Evolutionary conservation across 1,284 basidiomycete genomes (phyloP), one percentile per base, ranked within the genome.

Genomic region (Sphaerobolus stellatus): DNA sequence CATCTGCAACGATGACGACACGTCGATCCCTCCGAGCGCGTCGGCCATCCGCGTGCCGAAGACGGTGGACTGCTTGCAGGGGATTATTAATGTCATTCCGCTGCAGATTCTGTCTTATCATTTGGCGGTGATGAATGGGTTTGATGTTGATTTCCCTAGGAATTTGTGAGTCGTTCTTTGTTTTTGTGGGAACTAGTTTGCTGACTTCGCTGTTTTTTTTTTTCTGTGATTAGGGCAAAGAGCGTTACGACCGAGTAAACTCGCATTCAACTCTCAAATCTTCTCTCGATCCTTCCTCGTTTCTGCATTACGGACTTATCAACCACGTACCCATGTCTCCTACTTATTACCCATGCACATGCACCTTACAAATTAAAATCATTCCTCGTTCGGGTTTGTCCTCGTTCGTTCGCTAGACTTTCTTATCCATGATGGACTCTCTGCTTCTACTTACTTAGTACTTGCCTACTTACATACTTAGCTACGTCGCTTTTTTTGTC

Each of bases 101-200:
- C 80, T 99, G 59, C 97, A 99, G 73, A 79, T 99, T 57, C 81
- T 99, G 58, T 94, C 90, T 59, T 99, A 99, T 76, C 95, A 99
- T 77, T 77, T 99, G 59, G 96, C 96, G 9, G 86, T 97, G 64
- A 90, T 84, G 75, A 94, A 94, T 68, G 96, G 96, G 50, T 94
- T 94, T 62, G 95, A 99, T 70, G 96, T 98, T 64, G 96, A 99
- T 72, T 98, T 98, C 88, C 96, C 96, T 25, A 82, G 96, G 67
- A 98, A 98, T 80, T 78, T 98, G 83, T 90, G 66, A 66, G 88
- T 80, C 3, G 5, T 20, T 51, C 56, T 49, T 48, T 58, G 50
- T 5, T 45, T 30, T 22, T 56, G 50, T 47, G 53, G 49, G 56
- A 48, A 2, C 18, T 27, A 29, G 16, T 24, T 59, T 50, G 44